phyloP scores from a whole-genome alignment of 2,329 filamentous ascomycete species.

The Aureobasidium zeae region DNA sequence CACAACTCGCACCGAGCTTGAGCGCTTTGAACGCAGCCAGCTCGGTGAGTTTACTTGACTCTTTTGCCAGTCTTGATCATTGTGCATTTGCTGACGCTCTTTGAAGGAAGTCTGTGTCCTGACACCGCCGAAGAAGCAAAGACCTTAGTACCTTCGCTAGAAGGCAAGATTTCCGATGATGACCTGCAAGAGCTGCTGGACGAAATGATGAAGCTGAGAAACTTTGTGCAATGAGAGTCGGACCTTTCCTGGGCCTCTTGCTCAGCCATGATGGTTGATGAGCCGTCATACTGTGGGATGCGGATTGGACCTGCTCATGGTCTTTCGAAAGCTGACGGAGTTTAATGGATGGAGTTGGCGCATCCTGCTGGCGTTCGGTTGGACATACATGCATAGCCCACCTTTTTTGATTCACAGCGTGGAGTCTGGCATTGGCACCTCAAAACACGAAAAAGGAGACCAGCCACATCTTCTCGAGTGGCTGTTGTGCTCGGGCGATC shows the following conservation, averaged over 20 bases:
- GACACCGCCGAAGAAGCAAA: conserved; percentile 92
- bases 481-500: neutral
- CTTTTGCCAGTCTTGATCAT: neutral
- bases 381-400: conserved; percentile 8
- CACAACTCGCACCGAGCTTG: conserved; percentile 47
- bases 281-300: neutral
- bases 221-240: conserved; percentile 24
- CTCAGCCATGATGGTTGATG: neutral
- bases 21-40: conserved; percentile 88
- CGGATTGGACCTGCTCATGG: neutral
- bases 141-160: conserved; percentile 80
- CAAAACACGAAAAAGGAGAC: neutral
- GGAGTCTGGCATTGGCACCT: conserved; percentile 3
- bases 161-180: conserved; percentile 82
- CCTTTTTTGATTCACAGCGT: conserved; percentile 4
- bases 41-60: conserved; percentile 52
- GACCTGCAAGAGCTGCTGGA: conserved; percentile 81
- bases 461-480: neutral
- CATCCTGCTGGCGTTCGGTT: conserved; percentile 10
- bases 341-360: conserved; percentile 1
- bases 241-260: neutral
- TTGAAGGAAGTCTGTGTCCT: conserved; percentile 76
- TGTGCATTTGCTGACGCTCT: neutral
- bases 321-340: neutral
- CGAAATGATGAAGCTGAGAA: conserved; percentile 74